A percentile compares a stretch with the other conserved stretches of the same genome.
Conservation (phyloP, 345 rosid species). For the Linum tenue region DNA sequence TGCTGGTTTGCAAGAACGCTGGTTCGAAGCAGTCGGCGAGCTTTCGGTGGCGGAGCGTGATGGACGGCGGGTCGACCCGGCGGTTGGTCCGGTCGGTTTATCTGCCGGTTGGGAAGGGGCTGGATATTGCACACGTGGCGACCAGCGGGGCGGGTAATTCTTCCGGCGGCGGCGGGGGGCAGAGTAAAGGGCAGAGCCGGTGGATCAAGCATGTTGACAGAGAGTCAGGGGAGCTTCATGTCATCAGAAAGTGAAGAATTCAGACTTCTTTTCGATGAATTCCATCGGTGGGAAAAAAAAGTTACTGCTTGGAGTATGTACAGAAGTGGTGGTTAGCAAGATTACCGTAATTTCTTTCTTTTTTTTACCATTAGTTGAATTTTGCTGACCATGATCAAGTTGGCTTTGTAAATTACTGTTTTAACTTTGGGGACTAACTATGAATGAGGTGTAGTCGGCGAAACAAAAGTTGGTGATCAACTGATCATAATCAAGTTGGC, state of each 20-base stretch:
- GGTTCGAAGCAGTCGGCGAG: constrained; percentile 27
- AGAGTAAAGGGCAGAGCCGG: constrained; percentile 33
- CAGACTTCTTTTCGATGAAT: too few relatives aligned
- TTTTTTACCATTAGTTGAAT: too few relatives aligned
- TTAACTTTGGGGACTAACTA: too few relatives aligned
- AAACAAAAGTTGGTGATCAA: too few relatives aligned
- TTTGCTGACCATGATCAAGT: too few relatives aligned
- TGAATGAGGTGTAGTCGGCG: too few relatives aligned
- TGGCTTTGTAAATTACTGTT: too few relatives aligned
- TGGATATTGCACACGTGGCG: constrained; percentile 65
- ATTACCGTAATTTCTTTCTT: too few relatives aligned
- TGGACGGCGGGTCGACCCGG: constrained; percentile 28
- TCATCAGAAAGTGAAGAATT: constrained; percentile 42
- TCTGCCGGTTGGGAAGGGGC: constrained; percentile 68
- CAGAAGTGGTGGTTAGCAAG: too few relatives aligned
- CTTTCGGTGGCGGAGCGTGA: constrained; percentile 50
- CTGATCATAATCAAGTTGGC: too few relatives aligned
- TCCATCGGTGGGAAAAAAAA: too few relatives aligned
- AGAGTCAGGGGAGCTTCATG: constrained; percentile 66
- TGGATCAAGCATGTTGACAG: constrained; percentile 71
- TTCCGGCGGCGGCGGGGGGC: constrained; percentile 8
- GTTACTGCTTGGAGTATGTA: too few relatives aligned
- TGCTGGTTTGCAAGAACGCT: constrained; percentile 70
- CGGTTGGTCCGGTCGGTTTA: constrained; percentile 59
- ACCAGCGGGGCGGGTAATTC: constrained; percentile 14